These are phyloP conservation scores for Schizosaccharomyces lindneri DNA, from an alignment of 805 yeast genomes.

Conservation along the genomic window DNA sequence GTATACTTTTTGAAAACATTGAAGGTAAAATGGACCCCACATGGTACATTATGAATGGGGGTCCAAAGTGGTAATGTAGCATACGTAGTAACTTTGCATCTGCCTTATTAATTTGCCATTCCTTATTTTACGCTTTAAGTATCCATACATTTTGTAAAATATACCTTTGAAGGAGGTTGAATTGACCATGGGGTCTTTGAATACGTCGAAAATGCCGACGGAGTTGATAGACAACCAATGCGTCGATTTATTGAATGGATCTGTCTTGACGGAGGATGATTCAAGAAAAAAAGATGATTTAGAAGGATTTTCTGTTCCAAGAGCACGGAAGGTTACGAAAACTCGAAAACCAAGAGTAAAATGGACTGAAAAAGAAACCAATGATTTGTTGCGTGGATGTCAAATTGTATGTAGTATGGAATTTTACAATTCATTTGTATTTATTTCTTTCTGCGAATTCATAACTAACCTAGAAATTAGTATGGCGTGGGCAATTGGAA, in stretches of 20 bases:
- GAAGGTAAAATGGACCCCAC: too few relatives aligned
- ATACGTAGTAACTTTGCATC: too few relatives aligned
- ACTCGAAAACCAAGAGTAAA: constrained; percentile 10
- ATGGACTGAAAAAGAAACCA: constrained; percentile 22
- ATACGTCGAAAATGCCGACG: background rate
- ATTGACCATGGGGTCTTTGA: background rate
- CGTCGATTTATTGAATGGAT: background rate
- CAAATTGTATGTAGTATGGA: constrained; percentile 7
- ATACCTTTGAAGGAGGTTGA: background rate
- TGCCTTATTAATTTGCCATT: too few relatives aligned
- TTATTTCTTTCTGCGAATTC: background rate
- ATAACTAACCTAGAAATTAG: background rate
- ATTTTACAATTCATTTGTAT: background rate
- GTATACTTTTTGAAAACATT: too few relatives aligned
- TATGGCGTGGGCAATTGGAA: constrained; percentile 22
- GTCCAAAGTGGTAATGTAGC: too few relatives aligned
- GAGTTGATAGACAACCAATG: background rate
- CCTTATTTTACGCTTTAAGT: too few relatives aligned
- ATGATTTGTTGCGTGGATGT: constrained; percentile 20
- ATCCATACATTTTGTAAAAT: too few relatives aligned
- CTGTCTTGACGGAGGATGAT: background rate
- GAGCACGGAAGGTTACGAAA: background rate
- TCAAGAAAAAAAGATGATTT: background rate
- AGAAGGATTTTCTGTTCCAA: background rate
- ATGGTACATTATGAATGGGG: too few relatives aligned